Conservation (phyloP, 1,284 basidiomycete genomes). For the Cerrena zonata region DNA sequence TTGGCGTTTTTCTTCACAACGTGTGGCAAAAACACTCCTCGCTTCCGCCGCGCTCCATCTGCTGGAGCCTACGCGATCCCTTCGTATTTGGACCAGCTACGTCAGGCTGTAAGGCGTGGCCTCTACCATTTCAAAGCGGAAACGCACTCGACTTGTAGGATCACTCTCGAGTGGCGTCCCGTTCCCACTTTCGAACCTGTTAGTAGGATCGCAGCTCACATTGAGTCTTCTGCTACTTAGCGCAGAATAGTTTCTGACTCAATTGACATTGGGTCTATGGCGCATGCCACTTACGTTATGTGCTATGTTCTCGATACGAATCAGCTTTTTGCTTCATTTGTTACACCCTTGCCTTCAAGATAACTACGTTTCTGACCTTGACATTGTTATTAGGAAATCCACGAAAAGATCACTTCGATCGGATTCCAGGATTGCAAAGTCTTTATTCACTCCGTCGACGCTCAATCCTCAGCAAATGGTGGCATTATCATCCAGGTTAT, state of each 20-base stretch:
- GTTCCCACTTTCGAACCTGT: too few species aligned
- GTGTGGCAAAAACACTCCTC: background rate
- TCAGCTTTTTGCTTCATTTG: too few species aligned
- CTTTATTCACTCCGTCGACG: constrained; percentile 92
- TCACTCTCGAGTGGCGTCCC: too few species aligned
- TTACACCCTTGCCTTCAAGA: too few species aligned
- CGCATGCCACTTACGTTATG: too few species aligned
- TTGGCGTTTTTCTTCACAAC: constrained; percentile 9
- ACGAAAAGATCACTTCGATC: constrained; percentile 90
- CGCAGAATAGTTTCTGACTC: too few species aligned
- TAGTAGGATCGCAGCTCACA: too few species aligned
- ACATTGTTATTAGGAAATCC: constrained; percentile 73
- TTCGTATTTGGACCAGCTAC: background rate
- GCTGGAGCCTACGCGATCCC: background rate
- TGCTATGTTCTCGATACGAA: too few species aligned
- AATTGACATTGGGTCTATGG: too few species aligned
- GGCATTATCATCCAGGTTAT: constrained; percentile 99
- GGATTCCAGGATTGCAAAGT: constrained; percentile 96
- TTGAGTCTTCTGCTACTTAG: too few species aligned
- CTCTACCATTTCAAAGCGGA: background rate
- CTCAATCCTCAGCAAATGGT: constrained; percentile 86
- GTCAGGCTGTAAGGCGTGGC: background rate
- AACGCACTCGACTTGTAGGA: too few species aligned
- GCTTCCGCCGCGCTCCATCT: background rate
- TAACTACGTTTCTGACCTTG: constrained; percentile 9